Evolutionary conservation across 768 basidiomycete genomes (phyloP).

Genomic region (Clavulina sp.): DNA sequence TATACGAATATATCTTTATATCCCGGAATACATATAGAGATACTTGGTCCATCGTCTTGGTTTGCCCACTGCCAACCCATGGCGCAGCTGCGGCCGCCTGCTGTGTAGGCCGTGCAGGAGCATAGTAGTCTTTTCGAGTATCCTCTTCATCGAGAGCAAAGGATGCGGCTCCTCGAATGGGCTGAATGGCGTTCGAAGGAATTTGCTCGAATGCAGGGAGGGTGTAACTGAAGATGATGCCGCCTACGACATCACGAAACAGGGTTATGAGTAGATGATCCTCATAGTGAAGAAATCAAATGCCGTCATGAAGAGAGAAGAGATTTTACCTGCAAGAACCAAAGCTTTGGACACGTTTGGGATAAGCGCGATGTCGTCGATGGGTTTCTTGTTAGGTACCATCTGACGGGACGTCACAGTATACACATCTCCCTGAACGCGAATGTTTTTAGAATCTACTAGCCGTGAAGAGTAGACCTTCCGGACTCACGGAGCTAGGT

Average conservation of each 20-base stretch:
- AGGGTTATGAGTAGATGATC: background rate
- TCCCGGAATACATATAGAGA: background rate
- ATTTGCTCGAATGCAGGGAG: conserved; percentile 67
- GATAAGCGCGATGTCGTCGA: conserved; percentile 66
- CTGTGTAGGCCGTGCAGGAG: background rate
- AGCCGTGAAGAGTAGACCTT: background rate
- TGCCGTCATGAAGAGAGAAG: background rate
- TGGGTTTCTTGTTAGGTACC: conserved; percentile 46
- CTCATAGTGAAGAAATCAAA: background rate
- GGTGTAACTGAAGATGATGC: conserved; percentile 53
- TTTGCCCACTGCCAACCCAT: background rate
- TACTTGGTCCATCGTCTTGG: background rate
- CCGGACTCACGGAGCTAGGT: conserved; percentile 30
- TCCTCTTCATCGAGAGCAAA: conserved; percentile 61
- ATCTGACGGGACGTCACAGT: conserved; percentile 49
- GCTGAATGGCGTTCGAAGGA: conserved; percentile 39
- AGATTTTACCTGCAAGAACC: conserved; percentile 47
- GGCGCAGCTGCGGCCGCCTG: background rate
- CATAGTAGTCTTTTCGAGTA: background rate
- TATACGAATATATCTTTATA: background rate
- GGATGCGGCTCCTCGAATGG: conserved; percentile 61
- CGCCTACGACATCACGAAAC: conserved; percentile 17
- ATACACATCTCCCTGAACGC: conserved; percentile 35
- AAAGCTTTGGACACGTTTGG: conserved; percentile 59
- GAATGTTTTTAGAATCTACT: background rate